Evolutionary conservation across 2,329 filamentous ascomycete species (phyloP), one percentile per base, ranked within the genome.

Genomic region (Diaporthe citrichinensis): DNA sequence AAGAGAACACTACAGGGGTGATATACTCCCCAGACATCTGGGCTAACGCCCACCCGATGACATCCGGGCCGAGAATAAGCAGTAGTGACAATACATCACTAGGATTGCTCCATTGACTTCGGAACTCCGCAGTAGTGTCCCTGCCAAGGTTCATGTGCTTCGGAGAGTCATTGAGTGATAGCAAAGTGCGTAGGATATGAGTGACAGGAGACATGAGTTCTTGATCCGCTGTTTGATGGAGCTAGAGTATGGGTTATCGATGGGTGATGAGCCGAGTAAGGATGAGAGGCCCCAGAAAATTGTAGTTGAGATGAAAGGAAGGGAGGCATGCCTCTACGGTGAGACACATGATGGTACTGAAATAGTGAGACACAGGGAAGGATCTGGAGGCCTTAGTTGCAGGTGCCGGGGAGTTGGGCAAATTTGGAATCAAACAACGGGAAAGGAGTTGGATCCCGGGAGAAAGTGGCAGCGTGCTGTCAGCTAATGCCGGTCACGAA

Each of bases 391-490:
- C 57, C 53, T 57, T 28, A 15, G 25, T 3, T 57, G 25, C 36
- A 36, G 12, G 34, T 36, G 57, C 15, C 28, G 15, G 57, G 12
- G 7, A 59, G 20, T n/a, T n/a, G n/a, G n/a, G n/a, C n/a, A n/a
- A n/a, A n/a, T n/a, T n/a, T n/a, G n/a, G n/a, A n/a, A n/a, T n/a
- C n/a, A n/a, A n/a, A n/a, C 28, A 49, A 49, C 20, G 23, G 31
- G 57, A 59, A 36, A 59, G 57, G 57, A 59, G 28, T 36, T 4
- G 28, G 14, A 59, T 36, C 57, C 57, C 20, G 36, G 57, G 57
- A 59, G 57, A 59, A 59, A n/a, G n/a, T n/a, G n/a, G 4, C 57
- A 59, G 57, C 57, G 8, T 59, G 57, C 36, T 59, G 57, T 59
- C 57, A 34, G 34, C 57, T 36, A 59, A 17, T 36, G 57, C 12